phyloP scores from a whole-genome alignment of 2,329 filamentous ascomycete species.

The Helotiales sp. region DNA sequence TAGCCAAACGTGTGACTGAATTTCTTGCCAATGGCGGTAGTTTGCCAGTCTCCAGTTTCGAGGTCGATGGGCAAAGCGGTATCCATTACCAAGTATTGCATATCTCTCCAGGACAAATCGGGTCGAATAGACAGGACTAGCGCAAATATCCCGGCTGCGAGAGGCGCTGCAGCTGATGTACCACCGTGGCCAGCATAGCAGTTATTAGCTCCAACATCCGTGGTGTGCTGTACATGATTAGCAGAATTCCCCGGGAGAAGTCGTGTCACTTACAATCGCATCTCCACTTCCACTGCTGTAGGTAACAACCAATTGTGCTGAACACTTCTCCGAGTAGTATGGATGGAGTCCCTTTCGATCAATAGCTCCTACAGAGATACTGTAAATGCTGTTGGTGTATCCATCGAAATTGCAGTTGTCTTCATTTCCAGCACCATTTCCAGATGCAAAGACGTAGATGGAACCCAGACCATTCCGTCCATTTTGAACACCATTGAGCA shows the following conservation, averaged over 20 bases:
- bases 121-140: conserved; percentile 84
- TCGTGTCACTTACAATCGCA: conserved; percentile 66
- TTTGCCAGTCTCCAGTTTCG: conserved; percentile 78
- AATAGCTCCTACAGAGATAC: conserved; percentile 93
- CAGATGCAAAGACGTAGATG: conserved; percentile 95
- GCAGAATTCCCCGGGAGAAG: conserved; percentile 4
- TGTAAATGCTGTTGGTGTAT: conserved; percentile 99
- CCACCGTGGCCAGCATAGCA: conserved; percentile 88
- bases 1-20: conserved; percentile 97
- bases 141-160: conserved; percentile 91
- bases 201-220: conserved; percentile 82
- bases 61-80: conserved; percentile 82
- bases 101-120: conserved; percentile 89
- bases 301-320: conserved; percentile 91
- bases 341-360: conserved; percentile 87
- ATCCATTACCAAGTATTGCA: conserved; percentile 88
- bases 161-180: conserved; percentile 91
- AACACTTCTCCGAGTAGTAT: conserved; percentile 96
- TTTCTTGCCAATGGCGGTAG: conserved; percentile 78
- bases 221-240: conserved; percentile 70
- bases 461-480: conserved; percentile 84
- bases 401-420: conserved; percentile 99
- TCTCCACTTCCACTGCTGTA: conserved; percentile 92
- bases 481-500: conserved; percentile 90
- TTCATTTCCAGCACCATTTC: conserved; percentile 83